phyloP scores from a whole-genome alignment of 2,329 filamentous ascomycete genomes.

The Fusarium verrucosum region DNA sequence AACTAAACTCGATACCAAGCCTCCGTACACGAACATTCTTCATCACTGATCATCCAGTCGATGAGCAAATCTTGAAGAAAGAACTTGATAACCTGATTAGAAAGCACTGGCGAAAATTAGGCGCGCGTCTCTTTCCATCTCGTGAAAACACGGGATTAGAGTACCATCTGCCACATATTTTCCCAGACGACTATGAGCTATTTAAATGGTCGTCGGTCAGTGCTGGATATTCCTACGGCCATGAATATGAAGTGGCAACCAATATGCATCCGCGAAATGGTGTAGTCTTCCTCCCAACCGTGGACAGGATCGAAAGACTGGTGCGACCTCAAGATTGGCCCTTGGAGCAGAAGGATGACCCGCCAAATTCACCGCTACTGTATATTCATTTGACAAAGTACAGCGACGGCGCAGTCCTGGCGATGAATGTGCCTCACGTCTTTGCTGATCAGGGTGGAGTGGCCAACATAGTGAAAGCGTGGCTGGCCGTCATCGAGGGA shows the following conservation, averaged over 20 bases:
- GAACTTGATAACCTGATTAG: constrained; percentile 1
- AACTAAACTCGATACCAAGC: not conserved
- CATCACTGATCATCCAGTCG: not conserved
- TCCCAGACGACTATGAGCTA: not conserved
- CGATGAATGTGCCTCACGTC: not conserved
- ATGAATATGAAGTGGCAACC: not conserved
- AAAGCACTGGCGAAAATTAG: constrained; percentile 6
- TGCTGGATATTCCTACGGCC: not conserved
- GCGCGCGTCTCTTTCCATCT: not conserved
- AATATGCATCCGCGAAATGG: not conserved
- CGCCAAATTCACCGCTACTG: not conserved
- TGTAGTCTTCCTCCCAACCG: not conserved
- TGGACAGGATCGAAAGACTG: not conserved
- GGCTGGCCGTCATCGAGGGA: not conserved
- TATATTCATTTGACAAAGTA: constrained; percentile 7
- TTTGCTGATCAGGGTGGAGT: constrained; percentile 13
- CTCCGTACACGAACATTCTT: constrained; percentile 21
- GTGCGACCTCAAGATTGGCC: constrained; percentile 5
- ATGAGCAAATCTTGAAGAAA: not conserved
- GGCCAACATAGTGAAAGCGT: constrained; percentile 10
- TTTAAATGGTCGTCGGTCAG: constrained; percentile 5
- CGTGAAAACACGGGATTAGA: not conserved
- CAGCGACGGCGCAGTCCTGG: not conserved
- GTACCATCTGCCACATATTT: constrained; percentile 5
- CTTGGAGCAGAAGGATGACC: constrained; percentile 11